Percentiles rank a stretch among this genome's conserved stretches.
Evolutionary conservation across 2,329 filamentous ascomycete species (phyloP).

Genomic region (Coccinonectria pachysandricola): DNA sequence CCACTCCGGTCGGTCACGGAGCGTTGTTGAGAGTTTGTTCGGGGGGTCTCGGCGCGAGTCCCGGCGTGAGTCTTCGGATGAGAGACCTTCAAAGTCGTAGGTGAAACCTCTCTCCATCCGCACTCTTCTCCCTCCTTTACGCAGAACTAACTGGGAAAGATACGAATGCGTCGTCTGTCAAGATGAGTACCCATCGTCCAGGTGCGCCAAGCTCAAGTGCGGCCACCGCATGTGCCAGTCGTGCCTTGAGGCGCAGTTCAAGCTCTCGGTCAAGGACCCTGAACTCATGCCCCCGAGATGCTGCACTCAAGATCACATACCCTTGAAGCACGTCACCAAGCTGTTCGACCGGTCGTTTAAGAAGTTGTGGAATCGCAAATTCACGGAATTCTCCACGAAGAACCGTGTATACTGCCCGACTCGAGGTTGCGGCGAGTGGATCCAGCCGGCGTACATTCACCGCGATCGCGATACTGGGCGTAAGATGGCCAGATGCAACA

Average conservation of each 20-base stretch:
- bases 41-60: constrained; percentile 17
- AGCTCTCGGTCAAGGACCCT: constrained; percentile 64
- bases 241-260: constrained; percentile 67
- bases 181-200: constrained; percentile 53
- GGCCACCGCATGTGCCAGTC: constrained; percentile 71
- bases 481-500: constrained; percentile 58
- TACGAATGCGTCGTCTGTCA: constrained; percentile 65
- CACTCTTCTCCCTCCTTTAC: too few species aligned
- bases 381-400: constrained; percentile 61
- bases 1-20: constrained; percentile 17
- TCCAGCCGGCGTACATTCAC: constrained; percentile 60
- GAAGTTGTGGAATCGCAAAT: constrained; percentile 70
- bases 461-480: constrained; percentile 45
- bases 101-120: constrained; percentile 4
- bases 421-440: constrained; percentile 66
- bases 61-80: constrained; percentile 17
- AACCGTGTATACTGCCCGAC: constrained; percentile 71
- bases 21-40: constrained; percentile 19
- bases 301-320: constrained; percentile 64
- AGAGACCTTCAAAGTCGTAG: constrained; percentile 17
- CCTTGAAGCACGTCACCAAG: constrained; percentile 63
- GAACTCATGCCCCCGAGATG: constrained; percentile 79
- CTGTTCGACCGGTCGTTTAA: constrained; percentile 69
- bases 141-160: too few species aligned
- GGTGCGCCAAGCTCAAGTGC: constrained; percentile 63